Base-by-base conservation (phyloP, 2,329 filamentous ascomycete genomes). In the Beauveria medogensis region DNA sequence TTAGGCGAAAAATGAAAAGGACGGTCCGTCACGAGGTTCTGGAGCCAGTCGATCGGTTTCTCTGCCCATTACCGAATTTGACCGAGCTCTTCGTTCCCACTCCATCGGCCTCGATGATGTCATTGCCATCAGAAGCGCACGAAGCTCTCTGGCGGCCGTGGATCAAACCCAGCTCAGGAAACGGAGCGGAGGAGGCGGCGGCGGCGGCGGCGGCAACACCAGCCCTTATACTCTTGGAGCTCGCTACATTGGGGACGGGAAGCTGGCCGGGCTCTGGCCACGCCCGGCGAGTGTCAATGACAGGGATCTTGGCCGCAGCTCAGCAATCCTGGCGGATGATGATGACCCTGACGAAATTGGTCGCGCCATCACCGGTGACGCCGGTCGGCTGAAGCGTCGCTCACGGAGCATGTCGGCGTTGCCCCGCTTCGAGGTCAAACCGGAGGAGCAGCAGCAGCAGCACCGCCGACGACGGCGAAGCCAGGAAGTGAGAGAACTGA, bases 401-500 rank as follows among this genome's bases (percentile, higher is more conserved):
- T 87, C 84, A 2, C 77, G 83, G 54, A 87, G 84, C 64, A 69
- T 87, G 12, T 84, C 83, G 0, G 81, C 82, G 10, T 72, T 86
- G 22, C 73, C 77, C 5, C 74, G 77, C 34, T 65, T 77, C 22
- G 71, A 73, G 3, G 69, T 71, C 4, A 67, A 66, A 20, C 70
- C 72, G 24, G 65, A 64, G 2, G 71, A 72, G 46, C 62, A 30
- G 28, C 28, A 30, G 28, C 26, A 24, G 24, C 3, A 24, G 3
- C 24, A 4, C 28, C 28, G 2, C 28, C 28, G 70, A 4, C 78
- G 83, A 48, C 78, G 83, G 41, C 79, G 84, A 34, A 87, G 83
- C 67, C 83, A 85, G 60, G 85, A 88, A 69, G 85, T 87, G 44
- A 80, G 82, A 14, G 84, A 83, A 66, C 87, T 84, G 83, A 78